These are phyloP conservation scores for Suillus subluteus DNA, from an alignment of 768 basidiomycete species.

Conservation along the genomic window DNA sequence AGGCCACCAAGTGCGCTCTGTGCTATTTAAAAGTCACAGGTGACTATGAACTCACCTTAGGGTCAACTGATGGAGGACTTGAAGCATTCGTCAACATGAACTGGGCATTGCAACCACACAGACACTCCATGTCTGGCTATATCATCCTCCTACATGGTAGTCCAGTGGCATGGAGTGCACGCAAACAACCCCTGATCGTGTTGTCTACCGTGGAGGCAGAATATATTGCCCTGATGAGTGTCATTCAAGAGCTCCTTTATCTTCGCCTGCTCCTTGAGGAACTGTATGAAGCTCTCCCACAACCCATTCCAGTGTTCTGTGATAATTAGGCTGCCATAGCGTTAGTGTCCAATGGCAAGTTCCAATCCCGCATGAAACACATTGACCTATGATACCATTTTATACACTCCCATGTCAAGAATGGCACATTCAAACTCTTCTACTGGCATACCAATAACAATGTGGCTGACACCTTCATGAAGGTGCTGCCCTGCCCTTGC, in stretches of 20 bases:
- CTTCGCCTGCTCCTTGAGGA: neutral
- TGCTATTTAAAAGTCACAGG: neutral
- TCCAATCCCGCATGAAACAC: conserved; percentile 39
- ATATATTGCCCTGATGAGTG: neutral
- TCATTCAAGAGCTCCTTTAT: neutral
- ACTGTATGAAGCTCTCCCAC: neutral
- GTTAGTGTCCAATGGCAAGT: conserved; percentile 29
- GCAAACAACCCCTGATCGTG: neutral
- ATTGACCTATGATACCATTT: conserved; percentile 41
- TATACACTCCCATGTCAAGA: conserved; percentile 30
- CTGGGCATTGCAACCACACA: neutral
- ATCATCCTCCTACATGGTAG: neutral
- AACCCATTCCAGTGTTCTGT: neutral
- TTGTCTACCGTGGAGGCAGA: neutral
- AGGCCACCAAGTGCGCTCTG: neutral
- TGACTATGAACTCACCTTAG: neutral
- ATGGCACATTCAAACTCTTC: conserved; percentile 17
- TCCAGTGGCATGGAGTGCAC: neutral
- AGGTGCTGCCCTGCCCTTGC: no score
- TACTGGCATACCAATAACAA: conserved; percentile 9
- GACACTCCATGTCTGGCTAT: neutral
- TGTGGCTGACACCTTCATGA: no score
- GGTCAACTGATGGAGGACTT: neutral
- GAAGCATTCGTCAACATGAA: neutral
- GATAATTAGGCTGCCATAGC: conserved; percentile 37